Conservation (phyloP, 1,284 basidiomycete genomes). For the Sanghuangporus baumii region DNA sequence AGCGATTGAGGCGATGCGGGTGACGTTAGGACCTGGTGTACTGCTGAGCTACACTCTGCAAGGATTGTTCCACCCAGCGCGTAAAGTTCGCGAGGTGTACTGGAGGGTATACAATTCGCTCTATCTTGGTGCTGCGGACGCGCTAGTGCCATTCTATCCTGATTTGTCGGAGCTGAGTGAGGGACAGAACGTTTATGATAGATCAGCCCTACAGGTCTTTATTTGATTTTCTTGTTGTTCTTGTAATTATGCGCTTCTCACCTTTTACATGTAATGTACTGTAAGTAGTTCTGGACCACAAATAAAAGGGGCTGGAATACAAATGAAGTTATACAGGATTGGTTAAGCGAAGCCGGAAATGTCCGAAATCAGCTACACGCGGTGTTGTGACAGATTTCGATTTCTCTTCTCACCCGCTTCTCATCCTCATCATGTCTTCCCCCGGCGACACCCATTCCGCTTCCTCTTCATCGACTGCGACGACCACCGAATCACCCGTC, state of each 20-base stretch:
- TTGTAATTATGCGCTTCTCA: conserved; percentile 1
- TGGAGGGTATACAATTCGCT: conserved; percentile 92
- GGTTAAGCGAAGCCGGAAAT: not conserved
- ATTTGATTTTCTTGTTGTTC: conserved; percentile 38
- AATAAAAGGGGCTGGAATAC: conserved; percentile 1
- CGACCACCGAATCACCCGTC: conserved; percentile 40
- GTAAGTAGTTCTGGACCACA: not conserved
- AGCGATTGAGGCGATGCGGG: conserved; percentile 93
- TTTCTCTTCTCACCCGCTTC: not conserved
- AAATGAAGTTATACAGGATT: not conserved
- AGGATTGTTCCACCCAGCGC: conserved; percentile 91
- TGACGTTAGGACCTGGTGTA: conserved; percentile 91
- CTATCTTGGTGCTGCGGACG: conserved; percentile 84
- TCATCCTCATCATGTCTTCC: conserved; percentile 2
- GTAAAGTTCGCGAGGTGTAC: conserved; percentile 92
- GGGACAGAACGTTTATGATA: conserved; percentile 83
- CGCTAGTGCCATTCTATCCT: conserved; percentile 93
- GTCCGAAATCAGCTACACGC: conserved; percentile 6
- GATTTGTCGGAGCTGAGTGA: conserved; percentile 83
- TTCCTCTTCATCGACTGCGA: not conserved
- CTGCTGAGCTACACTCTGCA: conserved; percentile 89
- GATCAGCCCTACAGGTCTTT: conserved; percentile 80
- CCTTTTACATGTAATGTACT: not conserved
- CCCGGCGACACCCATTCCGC: not conserved
- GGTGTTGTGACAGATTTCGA: conserved; percentile 13